phyloP scores from a whole-genome alignment of 1,284 basidiomycete genomes.

The Irpex rosettiformis region DNA sequence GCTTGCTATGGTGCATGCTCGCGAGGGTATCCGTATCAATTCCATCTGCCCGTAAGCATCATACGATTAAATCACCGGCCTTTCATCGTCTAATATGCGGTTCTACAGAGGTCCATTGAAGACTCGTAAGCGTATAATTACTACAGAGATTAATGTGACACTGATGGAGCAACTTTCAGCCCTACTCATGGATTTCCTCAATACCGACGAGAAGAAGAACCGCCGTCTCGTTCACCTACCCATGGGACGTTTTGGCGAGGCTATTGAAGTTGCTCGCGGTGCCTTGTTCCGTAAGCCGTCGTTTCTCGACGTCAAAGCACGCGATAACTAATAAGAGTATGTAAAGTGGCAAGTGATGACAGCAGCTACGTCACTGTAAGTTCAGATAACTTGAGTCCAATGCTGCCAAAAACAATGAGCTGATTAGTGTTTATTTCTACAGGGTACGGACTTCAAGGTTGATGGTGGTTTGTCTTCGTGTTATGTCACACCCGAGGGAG shows the following conservation, averaged over 20 bases:
- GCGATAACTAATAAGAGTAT: neutral
- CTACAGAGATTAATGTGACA: neutral
- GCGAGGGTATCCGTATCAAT: constrained; percentile 94
- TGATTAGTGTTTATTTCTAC: no score
- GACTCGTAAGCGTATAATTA: constrained; percentile 60
- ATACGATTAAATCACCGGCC: neutral
- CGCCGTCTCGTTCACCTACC: constrained; percentile 90
- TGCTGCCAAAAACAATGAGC: no score
- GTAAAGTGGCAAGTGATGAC: constrained; percentile 75
- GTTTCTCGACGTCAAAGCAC: neutral
- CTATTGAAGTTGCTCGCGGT: constrained; percentile 89
- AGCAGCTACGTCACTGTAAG: constrained; percentile 82
- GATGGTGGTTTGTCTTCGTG: constrained; percentile 89
- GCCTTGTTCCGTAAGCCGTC: constrained; percentile 80
- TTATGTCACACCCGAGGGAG: constrained; percentile 82
- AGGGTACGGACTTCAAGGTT: constrained; percentile 92
- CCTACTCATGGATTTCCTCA: constrained; percentile 95
- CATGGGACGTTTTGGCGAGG: constrained; percentile 97
- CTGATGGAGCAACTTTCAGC: no score
- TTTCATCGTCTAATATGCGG: constrained; percentile 8
- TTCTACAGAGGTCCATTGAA: constrained; percentile 78
- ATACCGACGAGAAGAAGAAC: constrained; percentile 95
- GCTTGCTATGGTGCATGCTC: constrained; percentile 94
- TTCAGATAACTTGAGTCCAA: constrained; percentile 8
- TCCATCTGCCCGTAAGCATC: constrained; percentile 85